Conservation (phyloP, 768 basidiomycete genomes). For the Podaxis rugospora region DNA sequence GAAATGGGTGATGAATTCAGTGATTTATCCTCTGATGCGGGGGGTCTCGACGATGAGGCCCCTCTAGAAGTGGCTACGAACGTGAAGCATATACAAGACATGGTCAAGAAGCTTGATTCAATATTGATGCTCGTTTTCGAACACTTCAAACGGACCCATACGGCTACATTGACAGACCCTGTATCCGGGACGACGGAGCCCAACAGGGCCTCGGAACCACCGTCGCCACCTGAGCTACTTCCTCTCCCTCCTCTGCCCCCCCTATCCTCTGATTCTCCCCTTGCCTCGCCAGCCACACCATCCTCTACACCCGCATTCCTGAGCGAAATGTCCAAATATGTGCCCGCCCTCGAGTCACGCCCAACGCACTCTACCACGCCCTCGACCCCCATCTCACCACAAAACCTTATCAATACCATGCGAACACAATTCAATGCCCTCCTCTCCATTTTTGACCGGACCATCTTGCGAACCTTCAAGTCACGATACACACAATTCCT, state of each 20-base stretch:
- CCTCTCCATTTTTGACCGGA: constrained; percentile 89
- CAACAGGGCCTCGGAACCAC: constrained; percentile 17
- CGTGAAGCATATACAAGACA: constrained; percentile 69
- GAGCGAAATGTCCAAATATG: neutral
- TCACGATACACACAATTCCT: constrained; percentile 98
- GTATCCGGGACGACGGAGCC: constrained; percentile 8
- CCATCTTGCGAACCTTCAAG: constrained; percentile 92
- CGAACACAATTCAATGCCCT: constrained; percentile 79
- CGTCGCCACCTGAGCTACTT: constrained; percentile 32
- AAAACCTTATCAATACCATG: constrained; percentile 19
- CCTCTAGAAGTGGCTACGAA: constrained; percentile 47
- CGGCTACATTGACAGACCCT: neutral
- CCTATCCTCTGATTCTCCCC: neutral
- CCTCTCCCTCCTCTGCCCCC: constrained; percentile 22
- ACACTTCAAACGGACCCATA: constrained; percentile 61
- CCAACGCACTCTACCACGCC: constrained; percentile 12
- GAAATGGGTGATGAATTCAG: constrained; percentile 58
- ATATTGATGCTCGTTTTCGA: constrained; percentile 84
- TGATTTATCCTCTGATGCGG: constrained; percentile 73
- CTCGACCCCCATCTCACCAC: constrained; percentile 20
- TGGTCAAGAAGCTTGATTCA: constrained; percentile 89
- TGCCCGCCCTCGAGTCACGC: neutral
- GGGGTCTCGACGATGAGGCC: constrained; percentile 38
- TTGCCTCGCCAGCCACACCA: constrained; percentile 8
- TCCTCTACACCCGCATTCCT: constrained; percentile 4